Percentiles rank a stretch among this genome's conserved stretches.
Conservation (phyloP, 495 filamentous ascomycete genomes). For the Trichocladium uniseriatum region DNA sequence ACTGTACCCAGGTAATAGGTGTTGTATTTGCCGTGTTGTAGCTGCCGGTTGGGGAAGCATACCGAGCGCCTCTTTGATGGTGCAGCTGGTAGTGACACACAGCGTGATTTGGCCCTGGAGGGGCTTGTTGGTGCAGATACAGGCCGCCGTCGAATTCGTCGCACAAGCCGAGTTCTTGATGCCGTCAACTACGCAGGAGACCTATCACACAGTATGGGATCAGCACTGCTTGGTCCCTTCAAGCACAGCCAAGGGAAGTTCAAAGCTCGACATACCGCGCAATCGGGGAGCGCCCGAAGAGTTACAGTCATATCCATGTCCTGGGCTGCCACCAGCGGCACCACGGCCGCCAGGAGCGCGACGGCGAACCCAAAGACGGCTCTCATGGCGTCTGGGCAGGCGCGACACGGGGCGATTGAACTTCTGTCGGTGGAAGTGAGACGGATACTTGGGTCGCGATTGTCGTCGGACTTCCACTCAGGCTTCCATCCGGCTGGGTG, state of each 20-base stretch:
- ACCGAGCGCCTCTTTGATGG: conserved; percentile 1
- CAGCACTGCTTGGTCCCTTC: not conserved
- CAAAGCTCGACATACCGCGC: conserved; percentile 1
- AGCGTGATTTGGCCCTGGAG: not conserved
- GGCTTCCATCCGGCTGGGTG: too few species aligned
- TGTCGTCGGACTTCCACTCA: too few species aligned
- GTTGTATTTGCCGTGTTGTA: too few species aligned
- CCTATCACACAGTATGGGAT: not conserved
- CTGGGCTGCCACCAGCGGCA: not conserved
- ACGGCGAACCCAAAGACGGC: not conserved
- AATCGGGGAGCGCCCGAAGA: not conserved
- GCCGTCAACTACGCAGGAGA: not conserved
- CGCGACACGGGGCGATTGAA: too few species aligned
- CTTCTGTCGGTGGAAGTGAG: too few species aligned
- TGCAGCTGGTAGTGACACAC: conserved; percentile 2
- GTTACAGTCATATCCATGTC: not conserved
- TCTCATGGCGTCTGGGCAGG: conserved; percentile 2
- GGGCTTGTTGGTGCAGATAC: not conserved
- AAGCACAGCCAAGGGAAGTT: too few species aligned
- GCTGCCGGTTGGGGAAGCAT: not conserved
- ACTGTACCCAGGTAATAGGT: too few species aligned
- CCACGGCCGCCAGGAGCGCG: not conserved
- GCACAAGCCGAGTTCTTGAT: not conserved
- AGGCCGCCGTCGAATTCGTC: not conserved
- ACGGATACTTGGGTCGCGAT: too few species aligned